These are phyloP conservation scores for Torulaspora quercuum DNA, from an alignment of 805 yeast genomes.

Conservation along the genomic window DNA sequence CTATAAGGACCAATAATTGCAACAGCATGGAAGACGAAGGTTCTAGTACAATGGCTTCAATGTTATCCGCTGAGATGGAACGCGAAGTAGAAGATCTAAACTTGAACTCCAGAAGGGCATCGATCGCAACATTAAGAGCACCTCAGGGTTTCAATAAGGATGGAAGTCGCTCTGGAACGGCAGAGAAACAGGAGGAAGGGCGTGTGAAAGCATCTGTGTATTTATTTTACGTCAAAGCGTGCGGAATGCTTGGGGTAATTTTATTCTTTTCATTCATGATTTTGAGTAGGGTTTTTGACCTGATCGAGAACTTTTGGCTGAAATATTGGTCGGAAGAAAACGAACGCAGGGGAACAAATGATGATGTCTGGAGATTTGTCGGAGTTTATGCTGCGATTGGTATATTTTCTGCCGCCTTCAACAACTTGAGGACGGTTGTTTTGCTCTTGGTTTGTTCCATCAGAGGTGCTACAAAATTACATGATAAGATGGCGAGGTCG, in stretches of 20 bases:
- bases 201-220: conserved; percentile 55
- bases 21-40: conserved; percentile 1
- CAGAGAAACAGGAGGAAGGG: conserved; percentile 57
- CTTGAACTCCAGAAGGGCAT: conserved; percentile 49
- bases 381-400: conserved; percentile 56
- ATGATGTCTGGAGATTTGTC: conserved; percentile 45
- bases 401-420: conserved; percentile 47
- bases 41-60: conserved; percentile 3
- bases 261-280: conserved; percentile 39
- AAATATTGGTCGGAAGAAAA: conserved; percentile 64
- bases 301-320: conserved; percentile 57
- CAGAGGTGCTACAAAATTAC: conserved; percentile 53
- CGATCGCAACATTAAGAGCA: conserved; percentile 56
- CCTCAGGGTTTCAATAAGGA: conserved; percentile 28
- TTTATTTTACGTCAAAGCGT: conserved; percentile 54
- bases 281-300: conserved; percentile 37
- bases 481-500: conserved; percentile 52
- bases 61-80: conserved; percentile 4
- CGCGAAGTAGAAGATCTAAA: conserved; percentile 12
- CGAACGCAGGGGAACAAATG: conserved; percentile 42
- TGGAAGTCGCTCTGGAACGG: conserved; percentile 45
- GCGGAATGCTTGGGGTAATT: conserved; percentile 50
- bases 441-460: conserved; percentile 54
- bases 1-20: not conserved
- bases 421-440: conserved; percentile 44